Percentiles rank a stretch among this genome's conserved stretches.
Evolutionary conservation across 1,284 basidiomycete species (phyloP).

Genomic region (Moniliophthora roreri): DNA sequence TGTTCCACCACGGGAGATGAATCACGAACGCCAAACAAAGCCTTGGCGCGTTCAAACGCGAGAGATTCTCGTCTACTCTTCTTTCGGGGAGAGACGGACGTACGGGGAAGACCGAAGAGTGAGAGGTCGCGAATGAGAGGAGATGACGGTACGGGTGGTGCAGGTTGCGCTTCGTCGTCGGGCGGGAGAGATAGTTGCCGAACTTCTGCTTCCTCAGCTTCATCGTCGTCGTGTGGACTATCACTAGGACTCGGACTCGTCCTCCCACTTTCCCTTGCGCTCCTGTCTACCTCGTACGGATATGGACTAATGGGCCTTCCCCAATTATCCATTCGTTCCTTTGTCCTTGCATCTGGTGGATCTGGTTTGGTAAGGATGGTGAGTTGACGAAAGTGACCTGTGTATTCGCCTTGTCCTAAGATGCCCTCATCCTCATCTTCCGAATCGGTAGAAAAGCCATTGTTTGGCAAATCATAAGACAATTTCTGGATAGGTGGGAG

Average conservation of each 20-base stretch:
- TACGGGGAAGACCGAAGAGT: slow-evolving; percentile 3
- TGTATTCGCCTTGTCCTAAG: slow-evolving; percentile 57
- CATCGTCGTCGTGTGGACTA: slow-evolving; percentile 3
- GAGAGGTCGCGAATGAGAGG: slow-evolving; percentile 7
- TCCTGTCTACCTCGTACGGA: slow-evolving; percentile 34
- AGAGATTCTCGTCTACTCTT: background rate
- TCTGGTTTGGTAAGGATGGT: slow-evolving; percentile 63
- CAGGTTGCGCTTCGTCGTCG: background rate
- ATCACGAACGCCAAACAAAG: slow-evolving; percentile 8
- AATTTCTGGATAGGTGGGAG: background rate
- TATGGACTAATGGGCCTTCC: slow-evolving; percentile 69
- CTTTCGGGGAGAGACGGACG: background rate
- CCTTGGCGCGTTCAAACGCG: slow-evolving; percentile 7
- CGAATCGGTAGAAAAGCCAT: background rate
- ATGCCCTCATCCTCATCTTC: slow-evolving; percentile 7
- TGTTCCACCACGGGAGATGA: slow-evolving; percentile 6
- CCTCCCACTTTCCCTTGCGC: too few relatives aligned
- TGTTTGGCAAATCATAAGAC: background rate
- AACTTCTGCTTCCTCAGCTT: slow-evolving; percentile 15
- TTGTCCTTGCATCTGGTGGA: slow-evolving; percentile 59
- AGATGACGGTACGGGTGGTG: background rate
- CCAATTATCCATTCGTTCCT: slow-evolving; percentile 54
- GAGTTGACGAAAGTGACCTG: slow-evolving; percentile 56
- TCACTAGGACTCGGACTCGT: too few relatives aligned
- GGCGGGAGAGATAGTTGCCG: slow-evolving; percentile 14